Percentiles rank a stretch among this genome's conserved stretches.
Evolutionary conservation across 352 stramenopile species (phyloP).

Genomic region (Globisporangium abappressorium): DNA sequence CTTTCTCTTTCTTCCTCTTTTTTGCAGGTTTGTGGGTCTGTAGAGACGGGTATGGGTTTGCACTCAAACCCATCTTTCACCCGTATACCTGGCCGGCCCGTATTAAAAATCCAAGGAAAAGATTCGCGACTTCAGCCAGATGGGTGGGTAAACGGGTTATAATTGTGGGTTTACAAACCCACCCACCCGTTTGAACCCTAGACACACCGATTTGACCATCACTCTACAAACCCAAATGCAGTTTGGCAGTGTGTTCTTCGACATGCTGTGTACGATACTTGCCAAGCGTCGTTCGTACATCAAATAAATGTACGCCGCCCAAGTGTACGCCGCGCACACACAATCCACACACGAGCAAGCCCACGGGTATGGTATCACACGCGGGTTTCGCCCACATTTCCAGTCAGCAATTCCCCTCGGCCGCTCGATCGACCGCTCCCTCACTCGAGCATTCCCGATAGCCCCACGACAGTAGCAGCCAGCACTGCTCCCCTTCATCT

Average conservation of each 20-base stretch:
- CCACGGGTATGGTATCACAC: not conserved
- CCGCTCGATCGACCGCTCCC: not conserved
- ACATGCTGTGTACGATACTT: slow-evolving; percentile 1
- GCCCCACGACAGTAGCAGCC: not conserved
- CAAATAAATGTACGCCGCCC: not conserved
- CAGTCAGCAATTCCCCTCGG: not conserved
- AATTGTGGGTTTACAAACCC: not conserved
- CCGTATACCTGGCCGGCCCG: not conserved
- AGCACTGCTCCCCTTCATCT: not conserved
- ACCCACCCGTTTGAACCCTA: not conserved
- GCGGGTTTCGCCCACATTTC: not conserved
- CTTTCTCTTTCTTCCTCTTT: not conserved
- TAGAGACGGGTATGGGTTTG: not conserved
- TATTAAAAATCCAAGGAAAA: not conserved
- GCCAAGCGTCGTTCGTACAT: not conserved
- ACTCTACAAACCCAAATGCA: not conserved
- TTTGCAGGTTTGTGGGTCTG: slow-evolving; percentile 1
- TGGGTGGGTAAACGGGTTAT: not conserved
- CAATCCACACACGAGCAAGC: not conserved
- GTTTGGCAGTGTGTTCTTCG: not conserved
- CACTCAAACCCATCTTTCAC: not conserved
- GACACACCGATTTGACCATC: not conserved
- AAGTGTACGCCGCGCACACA: not conserved
- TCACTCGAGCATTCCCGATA: slow-evolving; percentile 7
- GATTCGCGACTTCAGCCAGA: not conserved